Base-by-base conservation (phyloP, 2,329 filamentous ascomycete genomes). In the Cercospora sp. region DNA sequence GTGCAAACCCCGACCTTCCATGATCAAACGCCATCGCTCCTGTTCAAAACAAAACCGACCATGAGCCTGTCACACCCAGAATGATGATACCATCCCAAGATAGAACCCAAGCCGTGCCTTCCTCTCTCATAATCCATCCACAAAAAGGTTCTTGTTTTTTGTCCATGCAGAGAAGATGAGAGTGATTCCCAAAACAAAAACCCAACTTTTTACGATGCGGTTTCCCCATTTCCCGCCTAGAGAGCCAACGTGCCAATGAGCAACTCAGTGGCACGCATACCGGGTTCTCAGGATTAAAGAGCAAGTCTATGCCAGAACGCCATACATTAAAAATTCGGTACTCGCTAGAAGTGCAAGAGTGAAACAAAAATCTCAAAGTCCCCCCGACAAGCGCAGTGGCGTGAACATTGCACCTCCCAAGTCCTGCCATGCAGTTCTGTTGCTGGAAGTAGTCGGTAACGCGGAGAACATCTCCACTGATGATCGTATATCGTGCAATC, bases 331-430 rank as follows among this genome's bases (percentile, higher is more conserved):
- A 67, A 67, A 65, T 21, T 49, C 59, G 40, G 57, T 67, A 65
- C 58, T 61, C 70, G 71, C 71, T 73, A 71, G 63, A 71, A 72
- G 70, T 70, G 71, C 71, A 73, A 69, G 37, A 69, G 40, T 67
- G 65, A 69, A 72, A 72, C 64, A 24, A 58, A 58, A 73, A 66
- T 62, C 58, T 37, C 60, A 24, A 57, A 26, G 6, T 26, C 51
- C 60, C 34, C 49, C 18, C 59, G 4, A 62, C 34, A 12, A 58
- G 8, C 40, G 40, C 24, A 18, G 58, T 43, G 12, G 32, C 24
- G 21, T 58, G 49, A 64, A 34, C 28, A 40, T n/a, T 34, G 53
- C 51, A 45, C 30, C 62, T 37, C 32, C 51, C 62, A 57, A 30
- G 26, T 64, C 62, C 62, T 64, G 62, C 62, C 24, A 24, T 45